Evolutionary conservation across 345 rosid genomes (phyloP).

Genomic region (Moricandia moricandioides): DNA sequence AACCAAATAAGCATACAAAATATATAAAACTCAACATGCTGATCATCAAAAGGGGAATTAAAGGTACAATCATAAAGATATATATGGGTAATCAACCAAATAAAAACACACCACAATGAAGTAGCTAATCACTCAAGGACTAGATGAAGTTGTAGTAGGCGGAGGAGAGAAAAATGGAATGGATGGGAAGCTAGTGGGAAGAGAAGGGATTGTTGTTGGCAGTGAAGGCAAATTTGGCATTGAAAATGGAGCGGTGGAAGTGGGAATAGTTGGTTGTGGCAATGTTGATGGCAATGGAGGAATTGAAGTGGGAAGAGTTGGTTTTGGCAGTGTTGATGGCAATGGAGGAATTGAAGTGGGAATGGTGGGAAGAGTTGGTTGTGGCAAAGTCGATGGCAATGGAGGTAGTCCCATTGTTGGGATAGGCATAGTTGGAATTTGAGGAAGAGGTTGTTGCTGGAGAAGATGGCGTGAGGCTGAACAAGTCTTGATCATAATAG

Average conservation of each 20-base stretch:
- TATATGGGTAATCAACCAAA: not conserved
- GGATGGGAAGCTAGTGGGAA: constrained; percentile 16
- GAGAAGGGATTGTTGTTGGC: constrained; percentile 8
- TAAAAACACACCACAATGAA: not conserved
- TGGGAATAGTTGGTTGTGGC: not conserved
- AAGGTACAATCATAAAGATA: not conserved
- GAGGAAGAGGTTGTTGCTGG: constrained; percentile 34
- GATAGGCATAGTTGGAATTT: constrained; percentile 23
- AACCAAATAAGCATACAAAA: not conserved
- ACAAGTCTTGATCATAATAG: constrained; percentile 20
- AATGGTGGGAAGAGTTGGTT: constrained; percentile 7
- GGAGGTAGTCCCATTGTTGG: constrained; percentile 30
- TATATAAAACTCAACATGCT: not conserved
- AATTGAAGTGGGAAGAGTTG: constrained; percentile 9
- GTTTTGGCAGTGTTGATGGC: not conserved
- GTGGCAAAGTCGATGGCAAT: constrained; percentile 11
- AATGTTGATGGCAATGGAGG: constrained; percentile 6
- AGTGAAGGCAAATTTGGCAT: not conserved
- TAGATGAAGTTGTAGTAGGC: constrained; percentile 7
- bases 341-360: constrained; percentile 1
- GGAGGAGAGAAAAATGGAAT: constrained; percentile 23
- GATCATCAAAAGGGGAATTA: constrained; percentile 3
- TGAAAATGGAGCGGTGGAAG: not conserved
- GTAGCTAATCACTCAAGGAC: constrained; percentile 12
- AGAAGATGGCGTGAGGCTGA: constrained; percentile 31